Evolutionary conservation across 257 asterid genomes (phyloP).

Genomic region (Lycium ferocissimum): DNA sequence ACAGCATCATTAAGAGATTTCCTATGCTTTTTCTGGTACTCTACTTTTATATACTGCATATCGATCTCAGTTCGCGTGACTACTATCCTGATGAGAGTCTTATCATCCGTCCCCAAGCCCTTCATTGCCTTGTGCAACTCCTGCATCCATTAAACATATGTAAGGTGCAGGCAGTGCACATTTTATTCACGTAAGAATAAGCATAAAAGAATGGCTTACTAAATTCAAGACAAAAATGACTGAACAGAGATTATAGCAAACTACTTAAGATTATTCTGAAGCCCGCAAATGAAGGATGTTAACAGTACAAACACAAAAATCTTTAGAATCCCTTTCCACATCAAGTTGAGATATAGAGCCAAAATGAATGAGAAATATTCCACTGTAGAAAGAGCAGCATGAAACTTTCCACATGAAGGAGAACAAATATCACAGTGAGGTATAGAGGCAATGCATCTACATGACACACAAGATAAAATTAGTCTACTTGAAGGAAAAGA

Average conservation of each 20-base stretch:
- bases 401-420: neutral
- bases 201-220: slow-evolving; percentile 2
- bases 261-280: neutral
- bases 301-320: neutral
- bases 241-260: neutral
- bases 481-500: neutral
- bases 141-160: slow-evolving; percentile 39
- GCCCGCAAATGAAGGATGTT: neutral
- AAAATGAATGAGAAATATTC: neutral
- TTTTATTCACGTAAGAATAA: neutral
- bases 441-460: neutral
- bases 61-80: slow-evolving; percentile 92
- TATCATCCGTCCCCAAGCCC: slow-evolving; percentile 87
- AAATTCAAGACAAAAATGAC: neutral
- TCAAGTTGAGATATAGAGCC: slow-evolving; percentile 9
- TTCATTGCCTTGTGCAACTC: slow-evolving; percentile 86
- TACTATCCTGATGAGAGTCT: slow-evolving; percentile 67
- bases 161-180: slow-evolving; percentile 15
- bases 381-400: neutral
- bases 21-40: slow-evolving; percentile 74
- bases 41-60: slow-evolving; percentile 84
- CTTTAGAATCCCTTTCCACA: neutral
- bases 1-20: slow-evolving; percentile 76
- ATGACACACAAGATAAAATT: neutral
- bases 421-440: neutral